Conservation (phyloP, 148 eudicot species). For the Chenopodium formosanum region DNA sequence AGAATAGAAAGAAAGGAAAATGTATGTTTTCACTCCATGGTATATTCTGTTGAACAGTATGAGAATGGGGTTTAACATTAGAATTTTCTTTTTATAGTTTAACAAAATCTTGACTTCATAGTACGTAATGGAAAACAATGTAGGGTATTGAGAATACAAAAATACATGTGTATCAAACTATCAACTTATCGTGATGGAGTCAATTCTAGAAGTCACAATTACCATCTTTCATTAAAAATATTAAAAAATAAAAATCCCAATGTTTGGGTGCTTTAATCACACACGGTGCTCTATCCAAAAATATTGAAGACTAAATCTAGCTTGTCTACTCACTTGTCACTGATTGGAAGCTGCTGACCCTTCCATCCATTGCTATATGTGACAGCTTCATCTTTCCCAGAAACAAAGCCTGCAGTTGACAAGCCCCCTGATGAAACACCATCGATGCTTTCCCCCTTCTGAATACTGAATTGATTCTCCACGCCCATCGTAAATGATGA, state of each 20-base stretch:
- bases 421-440: conserved; percentile 6
- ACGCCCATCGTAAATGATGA: background rate
- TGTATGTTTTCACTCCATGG: background rate
- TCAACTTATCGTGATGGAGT: background rate
- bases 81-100: background rate
- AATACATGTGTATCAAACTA: background rate
- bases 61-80: background rate
- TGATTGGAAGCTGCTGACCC: background rate
- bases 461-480: conserved; percentile 13
- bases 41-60: background rate
- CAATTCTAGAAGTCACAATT: background rate
- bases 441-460: conserved; percentile 1
- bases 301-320: background rate
- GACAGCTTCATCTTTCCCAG: conserved; percentile 4
- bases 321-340: conserved; percentile 26
- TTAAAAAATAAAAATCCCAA: background rate
- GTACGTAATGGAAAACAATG: background rate
- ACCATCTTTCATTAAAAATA: background rate
- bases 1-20: background rate
- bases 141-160: background rate
- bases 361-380: conserved; percentile 9
- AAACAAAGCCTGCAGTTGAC: background rate
- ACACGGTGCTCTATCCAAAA: no score
- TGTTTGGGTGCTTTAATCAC: background rate
- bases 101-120: background rate